These are phyloP conservation scores for Populus hybrid DNA, from an alignment of 441 rosid species.

Conservation along the genomic window DNA sequence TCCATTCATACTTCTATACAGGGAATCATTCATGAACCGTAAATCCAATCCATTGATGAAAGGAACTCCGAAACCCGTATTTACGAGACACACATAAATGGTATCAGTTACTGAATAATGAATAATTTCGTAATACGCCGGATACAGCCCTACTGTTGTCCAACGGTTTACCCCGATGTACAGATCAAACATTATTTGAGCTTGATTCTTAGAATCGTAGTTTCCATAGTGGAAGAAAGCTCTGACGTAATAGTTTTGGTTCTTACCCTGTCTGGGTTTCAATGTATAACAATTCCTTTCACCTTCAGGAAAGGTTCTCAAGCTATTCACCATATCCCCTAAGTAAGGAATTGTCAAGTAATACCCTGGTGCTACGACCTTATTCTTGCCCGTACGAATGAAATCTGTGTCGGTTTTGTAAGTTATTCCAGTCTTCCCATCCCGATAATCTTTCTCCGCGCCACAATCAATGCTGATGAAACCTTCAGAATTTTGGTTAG, in stretches of 20 bases:
- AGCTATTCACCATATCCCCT: neutral
- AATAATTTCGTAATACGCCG: neutral
- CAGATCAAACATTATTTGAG: conserved; percentile 18
- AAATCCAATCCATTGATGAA: conserved; percentile 22
- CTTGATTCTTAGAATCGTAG: conserved; percentile 19
- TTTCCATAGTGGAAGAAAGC: conserved; percentile 25
- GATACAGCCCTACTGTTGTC: too few relatives aligned
- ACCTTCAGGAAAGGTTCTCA: conserved; percentile 28
- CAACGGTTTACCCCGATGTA: conserved; percentile 25
- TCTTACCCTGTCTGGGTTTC: conserved; percentile 19
- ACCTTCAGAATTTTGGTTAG: neutral
- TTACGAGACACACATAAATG: neutral
- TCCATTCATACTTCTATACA: conserved; percentile 1
- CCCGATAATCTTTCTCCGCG: too few relatives aligned
- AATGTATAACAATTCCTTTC: conserved; percentile 28
- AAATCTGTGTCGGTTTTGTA: too few relatives aligned
- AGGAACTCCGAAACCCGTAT: conserved; percentile 18
- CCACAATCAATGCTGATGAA: too few relatives aligned
- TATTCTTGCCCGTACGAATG: too few relatives aligned
- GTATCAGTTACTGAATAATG: neutral
- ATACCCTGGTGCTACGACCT: too few relatives aligned
- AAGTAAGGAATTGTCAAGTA: neutral
- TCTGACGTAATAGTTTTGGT: conserved; percentile 15
- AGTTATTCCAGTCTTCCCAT: too few relatives aligned
- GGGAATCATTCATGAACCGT: conserved; percentile 10